Evolutionary conservation across 164 flowering plant genomes (phyloP).

Genomic region (Chloranthus sessilifolius): DNA sequence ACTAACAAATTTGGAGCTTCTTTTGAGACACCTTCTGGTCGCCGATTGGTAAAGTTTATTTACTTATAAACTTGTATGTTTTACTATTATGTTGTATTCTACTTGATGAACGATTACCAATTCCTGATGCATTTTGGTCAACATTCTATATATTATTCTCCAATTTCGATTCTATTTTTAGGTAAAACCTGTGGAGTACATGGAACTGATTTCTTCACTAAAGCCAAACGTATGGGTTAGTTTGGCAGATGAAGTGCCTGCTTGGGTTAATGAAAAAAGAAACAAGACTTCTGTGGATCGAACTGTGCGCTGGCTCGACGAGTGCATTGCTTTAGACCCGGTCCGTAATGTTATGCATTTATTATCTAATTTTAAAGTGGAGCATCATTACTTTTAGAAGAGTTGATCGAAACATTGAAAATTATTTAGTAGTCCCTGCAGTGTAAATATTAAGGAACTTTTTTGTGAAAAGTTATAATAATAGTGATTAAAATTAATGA

Average conservation of each 20-base stretch:
- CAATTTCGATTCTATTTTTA: constrained; percentile 11
- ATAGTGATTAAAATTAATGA: too few species aligned
- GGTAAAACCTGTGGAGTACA: constrained; percentile 68
- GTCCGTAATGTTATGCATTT: constrained; percentile 22
- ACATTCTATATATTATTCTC: background rate
- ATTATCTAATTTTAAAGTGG: constrained; percentile 2
- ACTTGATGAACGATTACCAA: too few species aligned
- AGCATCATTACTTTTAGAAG: background rate
- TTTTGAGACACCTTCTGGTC: constrained; percentile 77
- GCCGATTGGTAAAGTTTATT: constrained; percentile 60
- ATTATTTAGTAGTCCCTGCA: too few species aligned
- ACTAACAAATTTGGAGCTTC: constrained; percentile 71
- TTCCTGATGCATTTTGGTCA: too few species aligned
- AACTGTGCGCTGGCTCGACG: constrained; percentile 82
- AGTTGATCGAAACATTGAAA: too few species aligned
- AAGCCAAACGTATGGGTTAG: constrained; percentile 72
- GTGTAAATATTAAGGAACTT: too few species aligned
- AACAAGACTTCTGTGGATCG: constrained; percentile 77
- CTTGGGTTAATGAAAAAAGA: constrained; percentile 72
- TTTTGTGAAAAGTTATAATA: too few species aligned
- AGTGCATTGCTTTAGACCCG: constrained; percentile 51
- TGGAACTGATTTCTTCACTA: constrained; percentile 64
- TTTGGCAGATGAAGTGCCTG: constrained; percentile 90
- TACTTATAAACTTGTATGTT: background rate
- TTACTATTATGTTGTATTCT: too few species aligned